Base-by-base conservation (phyloP, 108 stramenopile genomes). In the Mayamaea pseudoterrestris region DNA sequence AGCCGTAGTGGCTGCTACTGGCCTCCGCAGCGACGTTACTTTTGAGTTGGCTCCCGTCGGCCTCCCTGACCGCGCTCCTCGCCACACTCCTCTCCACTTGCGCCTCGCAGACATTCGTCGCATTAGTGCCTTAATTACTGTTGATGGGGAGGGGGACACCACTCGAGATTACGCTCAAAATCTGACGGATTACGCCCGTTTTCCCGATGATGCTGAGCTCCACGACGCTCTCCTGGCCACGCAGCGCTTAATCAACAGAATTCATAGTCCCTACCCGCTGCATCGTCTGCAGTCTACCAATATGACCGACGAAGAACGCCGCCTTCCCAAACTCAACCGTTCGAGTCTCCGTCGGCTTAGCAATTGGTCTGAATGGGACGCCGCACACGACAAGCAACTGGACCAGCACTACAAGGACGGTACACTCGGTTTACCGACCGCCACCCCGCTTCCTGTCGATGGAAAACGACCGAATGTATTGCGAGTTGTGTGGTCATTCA, bases 351-450 rank as follows among this genome's bases (percentile, higher is more conserved):
- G 46, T 7, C 26, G 27, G 16, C 21, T 39, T 13, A 7, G 2
- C 16, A 61, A 46, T 4, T 69, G 68, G 68, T 4, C 8, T 32
- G 54, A 57, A 21, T 67, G 66, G 66, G 12, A 50, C 2, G 26
- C 20, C 11, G 53, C 39, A 47, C 60, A 35, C 32, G 39, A 2
- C n/a, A 55, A 55, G 16, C 66, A 61, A 50, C 50, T 61, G 13
- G 66, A 61, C 37, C 58, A 59, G 20, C 42, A 25, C 12, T 8
- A 40, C 4, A 27, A 54, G 22, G 45, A 22, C 3, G 56, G 34
- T 2, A 50, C 42, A 40, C 47, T 35, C 35, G 53, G 64, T 16
- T 16, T 36, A 9, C 21, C 63, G 4, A 26, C 22, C 35, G 23
- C 45, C n/a, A 21, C 16, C 4, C 28, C 49, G 28, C n/a, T n/a